Evolutionary conservation across 1,284 basidiomycete genomes (phyloP).

Genomic region (Boletus mariae): DNA sequence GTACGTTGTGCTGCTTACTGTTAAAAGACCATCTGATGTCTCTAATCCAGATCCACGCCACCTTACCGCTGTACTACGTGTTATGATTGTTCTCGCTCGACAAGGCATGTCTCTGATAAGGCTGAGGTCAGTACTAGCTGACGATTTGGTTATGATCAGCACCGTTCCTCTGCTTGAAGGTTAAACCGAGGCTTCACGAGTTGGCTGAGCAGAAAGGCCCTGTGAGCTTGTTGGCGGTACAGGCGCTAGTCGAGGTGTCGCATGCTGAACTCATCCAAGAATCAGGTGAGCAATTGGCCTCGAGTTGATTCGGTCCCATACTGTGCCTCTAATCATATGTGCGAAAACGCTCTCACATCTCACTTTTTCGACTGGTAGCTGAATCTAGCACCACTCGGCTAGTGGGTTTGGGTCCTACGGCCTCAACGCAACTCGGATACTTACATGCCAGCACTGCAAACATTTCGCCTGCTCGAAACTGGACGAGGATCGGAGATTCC

Average conservation of each 20-base stretch:
- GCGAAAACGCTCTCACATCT: too few species aligned
- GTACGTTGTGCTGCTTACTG: not conserved
- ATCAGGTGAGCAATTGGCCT: constrained; percentile 5
- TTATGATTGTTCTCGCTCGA: constrained; percentile 4
- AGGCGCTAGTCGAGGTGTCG: constrained; percentile 13
- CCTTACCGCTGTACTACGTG: constrained; percentile 9
- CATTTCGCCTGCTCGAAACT: constrained; percentile 14
- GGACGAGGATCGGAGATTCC: constrained; percentile 14
- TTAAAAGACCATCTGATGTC: not conserved
- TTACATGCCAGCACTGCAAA: constrained; percentile 11
- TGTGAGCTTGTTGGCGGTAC: constrained; percentile 11
- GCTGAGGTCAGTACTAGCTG: not conserved
- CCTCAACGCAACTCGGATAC: constrained; percentile 7
- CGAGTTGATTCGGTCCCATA: not conserved
- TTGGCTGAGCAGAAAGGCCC: constrained; percentile 10
- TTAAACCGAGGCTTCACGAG: constrained; percentile 10
- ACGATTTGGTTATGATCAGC: constrained; percentile 22
- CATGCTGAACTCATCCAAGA: constrained; percentile 8
- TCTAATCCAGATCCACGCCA: constrained; percentile 4
- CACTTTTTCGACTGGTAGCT: not conserved
- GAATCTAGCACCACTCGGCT: not conserved
- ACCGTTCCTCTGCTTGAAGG: constrained; percentile 7
- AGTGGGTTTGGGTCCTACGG: not conserved
- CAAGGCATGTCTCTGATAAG: constrained; percentile 1
- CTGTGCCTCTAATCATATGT: not conserved